phyloP scores from a whole-genome alignment of 805 yeast genomes.

The Hanseniaspora pseudoguilliermondii region DNA sequence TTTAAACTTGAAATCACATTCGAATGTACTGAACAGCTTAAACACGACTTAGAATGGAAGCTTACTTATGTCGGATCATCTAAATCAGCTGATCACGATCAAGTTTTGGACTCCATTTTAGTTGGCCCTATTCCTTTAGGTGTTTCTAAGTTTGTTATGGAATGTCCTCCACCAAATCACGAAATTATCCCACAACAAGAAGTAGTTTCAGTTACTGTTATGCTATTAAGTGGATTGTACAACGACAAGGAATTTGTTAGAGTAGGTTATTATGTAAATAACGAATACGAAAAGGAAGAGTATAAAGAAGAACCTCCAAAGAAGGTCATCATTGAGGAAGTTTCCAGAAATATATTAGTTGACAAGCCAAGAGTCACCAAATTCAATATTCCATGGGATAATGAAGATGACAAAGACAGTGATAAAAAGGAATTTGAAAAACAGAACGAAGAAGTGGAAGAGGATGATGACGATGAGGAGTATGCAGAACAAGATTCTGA shows the following conservation, averaged over 20 bases:
- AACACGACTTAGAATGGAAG: constrained; percentile 86
- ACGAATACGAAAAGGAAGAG: constrained; percentile 90
- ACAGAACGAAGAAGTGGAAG: constrained; percentile 53
- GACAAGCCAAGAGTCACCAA: constrained; percentile 96
- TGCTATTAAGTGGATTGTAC: constrained; percentile 81
- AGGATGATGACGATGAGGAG: constrained; percentile 36
- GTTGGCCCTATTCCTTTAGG: constrained; percentile 99
- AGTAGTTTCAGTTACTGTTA: constrained; percentile 88
- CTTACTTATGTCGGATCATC: constrained; percentile 94
- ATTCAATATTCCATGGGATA: constrained; percentile 95
- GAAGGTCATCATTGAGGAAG: constrained; percentile 86
- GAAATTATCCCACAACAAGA: constrained; percentile 94
- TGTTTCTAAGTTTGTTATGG: constrained; percentile 77
- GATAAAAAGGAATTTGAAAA: constrained; percentile 52
- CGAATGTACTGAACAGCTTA: constrained; percentile 87
- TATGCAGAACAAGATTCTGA: constrained; percentile 38
- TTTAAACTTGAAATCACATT: constrained; percentile 95
- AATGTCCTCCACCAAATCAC: constrained; percentile 94
- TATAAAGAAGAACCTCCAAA: constrained; percentile 86
- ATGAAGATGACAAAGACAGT: constrained; percentile 58
- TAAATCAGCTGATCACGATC: constrained; percentile 88
- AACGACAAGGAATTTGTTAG: constrained; percentile 89
- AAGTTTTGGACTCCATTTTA: constrained; percentile 86
- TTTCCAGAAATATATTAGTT: constrained; percentile 85
- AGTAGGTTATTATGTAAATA: constrained; percentile 95